These are phyloP conservation scores for Phlyctochytrium arcticum DNA, from an alignment of 192 early-diverging fungal genomes.

Conservation along the genomic window DNA sequence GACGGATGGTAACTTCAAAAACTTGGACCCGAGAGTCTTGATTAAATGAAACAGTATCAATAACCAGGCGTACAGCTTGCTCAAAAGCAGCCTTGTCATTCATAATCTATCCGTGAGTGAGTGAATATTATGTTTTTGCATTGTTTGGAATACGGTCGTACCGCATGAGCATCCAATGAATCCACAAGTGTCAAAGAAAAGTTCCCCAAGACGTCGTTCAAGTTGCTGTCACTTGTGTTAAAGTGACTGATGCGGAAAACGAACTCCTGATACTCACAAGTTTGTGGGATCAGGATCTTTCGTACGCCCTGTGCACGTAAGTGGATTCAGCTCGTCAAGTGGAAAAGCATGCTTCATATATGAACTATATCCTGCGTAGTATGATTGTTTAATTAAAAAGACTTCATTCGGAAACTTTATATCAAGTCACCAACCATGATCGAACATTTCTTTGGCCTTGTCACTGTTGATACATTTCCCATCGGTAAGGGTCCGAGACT, in stretches of 20 bases:
- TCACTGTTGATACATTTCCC: too few relatives aligned
- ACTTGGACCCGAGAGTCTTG: constrained; percentile 87
- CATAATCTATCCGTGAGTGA: constrained; percentile 46
- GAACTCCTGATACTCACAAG: constrained; percentile 30
- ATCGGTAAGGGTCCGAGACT: too few relatives aligned
- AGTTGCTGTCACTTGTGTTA: constrained; percentile 29
- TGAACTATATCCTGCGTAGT: constrained; percentile 62
- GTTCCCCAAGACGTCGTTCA: constrained; percentile 96
- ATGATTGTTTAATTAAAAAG: too few relatives aligned
- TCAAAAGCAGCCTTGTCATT: constrained; percentile 65
- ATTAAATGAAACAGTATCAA: constrained; percentile 70
- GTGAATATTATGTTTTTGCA: neutral
- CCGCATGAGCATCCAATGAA: constrained; percentile 79
- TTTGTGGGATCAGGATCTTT: constrained; percentile 66
- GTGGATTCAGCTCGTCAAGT: constrained; percentile 85
- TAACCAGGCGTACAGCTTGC: constrained; percentile 55
- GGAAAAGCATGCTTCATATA: constrained; percentile 88
- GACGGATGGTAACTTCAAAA: constrained; percentile 92
- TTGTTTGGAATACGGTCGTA: constrained; percentile 15
- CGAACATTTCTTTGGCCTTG: constrained; percentile 42
- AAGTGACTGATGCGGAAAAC: neutral
- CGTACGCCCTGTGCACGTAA: constrained; percentile 72
- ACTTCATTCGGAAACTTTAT: neutral
- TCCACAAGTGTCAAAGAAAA: constrained; percentile 92
- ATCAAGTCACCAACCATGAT: constrained; percentile 24